Conservation (phyloP, 257 asterid genomes). For the Hygrophila difformis region DNA sequence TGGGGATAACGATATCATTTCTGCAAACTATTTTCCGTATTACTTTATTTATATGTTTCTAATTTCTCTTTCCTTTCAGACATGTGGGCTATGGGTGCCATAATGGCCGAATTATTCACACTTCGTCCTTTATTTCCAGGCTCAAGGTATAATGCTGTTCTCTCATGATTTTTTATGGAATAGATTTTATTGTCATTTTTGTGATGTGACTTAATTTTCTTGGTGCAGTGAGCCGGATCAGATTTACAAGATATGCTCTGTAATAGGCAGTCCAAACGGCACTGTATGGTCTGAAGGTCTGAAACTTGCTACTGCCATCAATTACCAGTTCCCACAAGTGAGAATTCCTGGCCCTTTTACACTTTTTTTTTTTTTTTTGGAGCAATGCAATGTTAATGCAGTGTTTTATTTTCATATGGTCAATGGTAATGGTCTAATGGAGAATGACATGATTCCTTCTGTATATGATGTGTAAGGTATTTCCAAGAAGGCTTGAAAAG, state of each 20-base stretch:
- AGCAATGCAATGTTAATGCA: background rate
- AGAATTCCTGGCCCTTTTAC: too few relatives aligned
- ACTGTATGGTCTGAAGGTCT: slow-evolving; percentile 74
- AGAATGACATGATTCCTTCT: too few relatives aligned
- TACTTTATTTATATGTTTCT: slow-evolving; percentile 2
- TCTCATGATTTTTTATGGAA: too few relatives aligned
- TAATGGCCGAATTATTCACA: slow-evolving; percentile 62
- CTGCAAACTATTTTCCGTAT: background rate
- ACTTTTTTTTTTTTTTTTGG: background rate
- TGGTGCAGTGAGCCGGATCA: slow-evolving; percentile 83
- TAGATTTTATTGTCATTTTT: background rate
- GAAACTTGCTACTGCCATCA: slow-evolving; percentile 68
- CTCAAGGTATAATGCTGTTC: slow-evolving; percentile 38
- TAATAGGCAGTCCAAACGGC: slow-evolving; percentile 71
- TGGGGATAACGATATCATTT: slow-evolving; percentile 23
- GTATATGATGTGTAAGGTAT: too few relatives aligned
- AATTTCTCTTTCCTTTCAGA: slow-evolving; percentile 21
- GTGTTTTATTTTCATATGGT: background rate
- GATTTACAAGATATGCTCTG: slow-evolving; percentile 82
- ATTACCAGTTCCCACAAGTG: slow-evolving; percentile 81
- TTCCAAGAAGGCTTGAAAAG: too few relatives aligned
- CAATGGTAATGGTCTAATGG: background rate
- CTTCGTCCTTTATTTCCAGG: slow-evolving; percentile 69
- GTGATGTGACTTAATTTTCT: background rate
- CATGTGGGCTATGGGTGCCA: slow-evolving; percentile 91